Conservation (phyloP, 129 eudicot species). For the Centella asiatica region DNA sequence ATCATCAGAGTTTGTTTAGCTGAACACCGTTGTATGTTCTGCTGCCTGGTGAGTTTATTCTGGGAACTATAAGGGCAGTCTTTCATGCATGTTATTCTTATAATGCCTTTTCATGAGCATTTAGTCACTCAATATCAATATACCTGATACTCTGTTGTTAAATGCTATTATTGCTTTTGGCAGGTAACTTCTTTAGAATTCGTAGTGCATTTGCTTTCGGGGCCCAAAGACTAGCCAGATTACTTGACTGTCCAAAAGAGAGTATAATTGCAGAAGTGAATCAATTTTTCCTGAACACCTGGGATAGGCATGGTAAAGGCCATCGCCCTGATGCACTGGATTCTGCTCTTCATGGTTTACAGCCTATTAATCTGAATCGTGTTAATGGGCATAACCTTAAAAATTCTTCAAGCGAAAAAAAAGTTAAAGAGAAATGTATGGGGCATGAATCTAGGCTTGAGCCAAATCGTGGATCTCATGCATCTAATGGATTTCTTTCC, state of each 20-base stretch:
- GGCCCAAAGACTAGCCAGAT: slow-evolving; percentile 35
- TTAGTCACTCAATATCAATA: neutral
- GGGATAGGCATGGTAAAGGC: slow-evolving; percentile 39
- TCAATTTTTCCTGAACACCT: slow-evolving; percentile 36
- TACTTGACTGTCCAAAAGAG: slow-evolving; percentile 35
- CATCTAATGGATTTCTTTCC: neutral
- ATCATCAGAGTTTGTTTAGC: neutral
- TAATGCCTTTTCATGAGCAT: neutral
- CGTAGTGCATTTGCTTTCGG: slow-evolving; percentile 49
- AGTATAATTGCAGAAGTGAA: slow-evolving; percentile 26
- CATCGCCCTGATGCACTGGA: slow-evolving; percentile 29
- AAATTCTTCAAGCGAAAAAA: slow-evolving; percentile 10
- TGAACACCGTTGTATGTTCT: neutral
- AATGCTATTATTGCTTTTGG: neutral
- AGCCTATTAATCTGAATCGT: slow-evolving; percentile 3
- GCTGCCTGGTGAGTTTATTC: neutral
- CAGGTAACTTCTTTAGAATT: slow-evolving; percentile 46
- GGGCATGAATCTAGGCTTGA: slow-evolving; percentile 8
- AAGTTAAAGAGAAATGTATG: slow-evolving; percentile 2
- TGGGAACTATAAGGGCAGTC: neutral
- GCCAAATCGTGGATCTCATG: neutral
- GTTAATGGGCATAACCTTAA: neutral
- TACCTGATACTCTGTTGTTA: neutral
- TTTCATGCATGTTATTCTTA: neutral
- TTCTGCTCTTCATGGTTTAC: slow-evolving; percentile 1